A percentile compares a stretch with the other conserved stretches of the same genome.
Conservation (phyloP, 805 yeast genomes). For the Kodamaea fukazawae region DNA sequence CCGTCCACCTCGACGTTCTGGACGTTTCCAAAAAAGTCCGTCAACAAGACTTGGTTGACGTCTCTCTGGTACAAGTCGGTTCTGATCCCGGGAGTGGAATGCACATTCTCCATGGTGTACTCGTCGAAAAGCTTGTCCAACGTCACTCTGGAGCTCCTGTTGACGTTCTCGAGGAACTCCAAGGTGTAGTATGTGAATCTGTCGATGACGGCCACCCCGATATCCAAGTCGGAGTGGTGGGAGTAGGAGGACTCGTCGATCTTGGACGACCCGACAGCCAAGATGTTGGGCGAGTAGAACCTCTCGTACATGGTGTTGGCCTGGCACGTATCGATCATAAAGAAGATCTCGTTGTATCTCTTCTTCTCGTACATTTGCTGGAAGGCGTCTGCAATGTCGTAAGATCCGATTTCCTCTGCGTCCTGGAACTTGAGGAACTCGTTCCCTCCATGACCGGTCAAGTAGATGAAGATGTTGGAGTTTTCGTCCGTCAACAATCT, state of each 20-base stretch:
- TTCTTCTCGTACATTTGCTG: conserved; percentile 96
- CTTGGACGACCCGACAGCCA: conserved; percentile 89
- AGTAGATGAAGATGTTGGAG: conserved; percentile 87
- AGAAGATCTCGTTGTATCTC: conserved; percentile 90
- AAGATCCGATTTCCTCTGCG: conserved; percentile 94
- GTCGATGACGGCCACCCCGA: conserved; percentile 97
- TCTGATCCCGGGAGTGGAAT: conserved; percentile 90
- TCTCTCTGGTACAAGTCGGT: conserved; percentile 73
- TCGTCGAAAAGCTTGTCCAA: conserved; percentile 81
- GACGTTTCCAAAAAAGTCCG: conserved; percentile 93
- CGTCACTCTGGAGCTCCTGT: conserved; percentile 70
- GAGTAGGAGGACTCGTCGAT: conserved; percentile 89
- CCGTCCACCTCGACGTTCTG: conserved; percentile 70
- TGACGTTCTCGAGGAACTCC: conserved; percentile 80
- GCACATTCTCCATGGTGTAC: conserved; percentile 81
- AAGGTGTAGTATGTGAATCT: conserved; percentile 90
- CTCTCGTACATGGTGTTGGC: conserved; percentile 96
- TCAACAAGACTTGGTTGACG: conserved; percentile 65
- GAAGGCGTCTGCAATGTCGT: conserved; percentile 96
- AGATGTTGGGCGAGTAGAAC: conserved; percentile 86
- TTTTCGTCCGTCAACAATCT: conserved; percentile 88
- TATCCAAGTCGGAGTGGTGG: conserved; percentile 91
- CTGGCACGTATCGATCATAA: conserved; percentile 98
- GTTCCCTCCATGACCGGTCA: conserved; percentile 99
- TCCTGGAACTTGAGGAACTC: conserved; percentile 97